Conservation (phyloP, 192 early-diverging fungal genomes). For the Obelidium mucronatum region DNA sequence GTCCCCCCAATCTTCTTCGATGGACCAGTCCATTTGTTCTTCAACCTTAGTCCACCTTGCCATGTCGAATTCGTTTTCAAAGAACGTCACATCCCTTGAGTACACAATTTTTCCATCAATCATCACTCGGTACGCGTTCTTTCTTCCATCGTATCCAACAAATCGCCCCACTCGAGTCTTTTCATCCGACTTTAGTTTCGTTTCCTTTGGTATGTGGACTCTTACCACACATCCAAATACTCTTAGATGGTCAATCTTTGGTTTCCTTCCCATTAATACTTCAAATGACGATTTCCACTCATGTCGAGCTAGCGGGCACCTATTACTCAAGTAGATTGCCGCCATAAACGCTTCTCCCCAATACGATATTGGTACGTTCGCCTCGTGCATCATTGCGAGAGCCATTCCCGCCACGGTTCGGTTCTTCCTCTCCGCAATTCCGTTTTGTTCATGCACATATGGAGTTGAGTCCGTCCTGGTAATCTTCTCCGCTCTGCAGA, state of each 20-base stretch:
- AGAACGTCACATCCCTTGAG: neutral
- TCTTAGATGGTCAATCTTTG: too few relatives aligned
- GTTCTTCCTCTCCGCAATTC: conserved; percentile 24
- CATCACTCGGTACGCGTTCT: neutral
- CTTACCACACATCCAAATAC: too few relatives aligned
- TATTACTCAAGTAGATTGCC: too few relatives aligned
- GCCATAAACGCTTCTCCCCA: neutral
- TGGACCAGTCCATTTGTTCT: neutral
- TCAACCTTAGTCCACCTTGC: neutral
- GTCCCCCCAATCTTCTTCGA: neutral
- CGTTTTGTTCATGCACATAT: conserved; percentile 33
- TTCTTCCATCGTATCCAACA: neutral
- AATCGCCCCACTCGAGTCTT: too few relatives aligned
- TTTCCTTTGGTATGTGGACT: too few relatives aligned
- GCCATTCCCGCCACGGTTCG: conserved; percentile 18
- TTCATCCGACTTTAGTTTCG: too few relatives aligned
- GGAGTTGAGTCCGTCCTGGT: conserved; percentile 3
- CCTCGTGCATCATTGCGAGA: conserved; percentile 8
- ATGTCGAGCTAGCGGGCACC: too few relatives aligned
- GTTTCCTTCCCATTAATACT: too few relatives aligned
- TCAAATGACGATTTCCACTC: too few relatives aligned
- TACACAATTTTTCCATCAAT: neutral
- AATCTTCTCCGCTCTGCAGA: neutral
- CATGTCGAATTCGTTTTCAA: conserved; percentile 2
- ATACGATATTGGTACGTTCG: neutral